These are phyloP conservation scores for Pleurotus tuber-regium DNA, from an alignment of 768 basidiomycete species.

Conservation along the genomic window DNA sequence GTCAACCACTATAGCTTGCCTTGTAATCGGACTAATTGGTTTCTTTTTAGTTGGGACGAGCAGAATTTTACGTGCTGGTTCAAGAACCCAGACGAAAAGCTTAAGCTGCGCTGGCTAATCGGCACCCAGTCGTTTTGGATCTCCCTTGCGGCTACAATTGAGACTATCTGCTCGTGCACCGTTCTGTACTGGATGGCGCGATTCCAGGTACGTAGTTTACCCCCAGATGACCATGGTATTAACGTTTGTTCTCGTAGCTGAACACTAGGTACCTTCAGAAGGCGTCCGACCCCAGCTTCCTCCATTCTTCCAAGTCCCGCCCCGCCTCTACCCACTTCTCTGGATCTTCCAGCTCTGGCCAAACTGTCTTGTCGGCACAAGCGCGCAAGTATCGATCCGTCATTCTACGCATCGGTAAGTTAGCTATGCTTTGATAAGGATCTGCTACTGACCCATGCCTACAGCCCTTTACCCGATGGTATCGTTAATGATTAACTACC, in stretches of 20 bases:
- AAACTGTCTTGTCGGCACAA: not conserved
- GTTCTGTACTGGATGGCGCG: conserved; percentile 19
- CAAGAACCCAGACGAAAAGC: conserved; percentile 13
- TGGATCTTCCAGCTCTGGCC: not conserved
- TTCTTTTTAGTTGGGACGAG: conserved; percentile 16
- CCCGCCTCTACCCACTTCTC: not conserved
- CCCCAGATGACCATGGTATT: not conserved
- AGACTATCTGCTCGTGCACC: conserved; percentile 16
- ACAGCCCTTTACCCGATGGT: conserved; percentile 24
- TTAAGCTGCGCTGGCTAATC: conserved; percentile 21
- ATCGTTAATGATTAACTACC: conserved; percentile 19
- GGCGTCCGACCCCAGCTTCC: not conserved
- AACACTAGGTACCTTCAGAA: not conserved
- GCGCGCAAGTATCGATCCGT: conserved; percentile 10
- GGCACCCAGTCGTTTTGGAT: conserved; percentile 25
- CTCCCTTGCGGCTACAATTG: conserved; percentile 17
- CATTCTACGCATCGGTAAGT: conserved; percentile 17
- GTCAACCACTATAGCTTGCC: not conserved
- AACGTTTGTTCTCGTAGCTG: not conserved
- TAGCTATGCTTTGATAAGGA: too few relatives aligned
- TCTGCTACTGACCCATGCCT: not conserved
- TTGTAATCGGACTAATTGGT: not conserved
- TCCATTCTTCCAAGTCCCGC: not conserved
- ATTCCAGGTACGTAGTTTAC: conserved; percentile 15
- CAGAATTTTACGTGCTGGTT: conserved; percentile 21